These are phyloP conservation scores for Trametes punicea DNA, from an alignment of 768 basidiomycete species.

Conservation along the genomic window DNA sequence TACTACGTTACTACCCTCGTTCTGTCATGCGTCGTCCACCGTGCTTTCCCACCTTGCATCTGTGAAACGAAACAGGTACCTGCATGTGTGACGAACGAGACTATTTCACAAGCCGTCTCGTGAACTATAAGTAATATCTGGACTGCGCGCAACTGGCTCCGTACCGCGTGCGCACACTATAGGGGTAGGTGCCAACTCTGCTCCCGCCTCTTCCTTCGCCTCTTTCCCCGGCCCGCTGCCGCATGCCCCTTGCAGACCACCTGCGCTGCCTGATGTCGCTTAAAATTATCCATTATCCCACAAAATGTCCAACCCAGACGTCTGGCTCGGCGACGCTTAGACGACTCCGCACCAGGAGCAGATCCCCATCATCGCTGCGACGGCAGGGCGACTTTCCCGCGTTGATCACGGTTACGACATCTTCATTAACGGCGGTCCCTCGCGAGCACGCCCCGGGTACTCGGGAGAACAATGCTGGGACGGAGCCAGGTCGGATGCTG, in stretches of 20 bases:
- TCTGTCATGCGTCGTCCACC: conserved; percentile 1
- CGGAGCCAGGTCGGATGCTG: neutral
- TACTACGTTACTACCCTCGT: conserved; percentile 8
- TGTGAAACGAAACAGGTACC: conserved; percentile 23
- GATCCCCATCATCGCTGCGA: conserved; percentile 18
- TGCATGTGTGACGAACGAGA: conserved; percentile 17
- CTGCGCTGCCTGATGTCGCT: conserved; percentile 7
- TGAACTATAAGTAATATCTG: too few species aligned
- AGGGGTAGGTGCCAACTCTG: conserved; percentile 3
- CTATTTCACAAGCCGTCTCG: conserved; percentile 9
- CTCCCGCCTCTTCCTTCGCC: conserved; percentile 6
- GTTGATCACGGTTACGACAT: conserved; percentile 18
- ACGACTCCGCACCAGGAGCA: neutral
- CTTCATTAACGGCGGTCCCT: conserved; percentile 18
- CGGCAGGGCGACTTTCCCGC: conserved; percentile 13
- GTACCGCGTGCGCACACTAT: conserved; percentile 13
- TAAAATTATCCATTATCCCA: conserved; percentile 25
- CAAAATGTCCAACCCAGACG: conserved; percentile 23
- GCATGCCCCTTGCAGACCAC: conserved; percentile 12
- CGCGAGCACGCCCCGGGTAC: neutral
- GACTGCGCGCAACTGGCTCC: conserved; percentile 10
- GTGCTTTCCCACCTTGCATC: conserved; percentile 22
- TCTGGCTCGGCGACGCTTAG: conserved; percentile 3
- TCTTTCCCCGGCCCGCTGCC: conserved; percentile 2
- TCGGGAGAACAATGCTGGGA: neutral